Evolutionary conservation across 768 basidiomycete genomes (phyloP).

Genomic region (Macrolepiota fuliginosa): DNA sequence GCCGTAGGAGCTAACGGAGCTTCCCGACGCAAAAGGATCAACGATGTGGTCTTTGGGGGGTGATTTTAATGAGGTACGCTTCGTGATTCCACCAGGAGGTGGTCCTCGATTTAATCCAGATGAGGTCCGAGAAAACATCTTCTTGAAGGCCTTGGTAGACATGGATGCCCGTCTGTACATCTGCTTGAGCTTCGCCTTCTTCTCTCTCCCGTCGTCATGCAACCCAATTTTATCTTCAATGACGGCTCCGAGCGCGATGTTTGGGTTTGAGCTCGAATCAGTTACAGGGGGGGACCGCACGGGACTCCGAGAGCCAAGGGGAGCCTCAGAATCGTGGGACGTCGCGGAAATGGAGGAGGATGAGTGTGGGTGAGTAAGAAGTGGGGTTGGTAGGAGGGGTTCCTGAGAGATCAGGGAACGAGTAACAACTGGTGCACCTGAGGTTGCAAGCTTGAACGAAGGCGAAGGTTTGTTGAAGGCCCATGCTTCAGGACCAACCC

Average conservation of each 20-base stretch:
- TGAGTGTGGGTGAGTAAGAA: neutral
- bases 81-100: neutral
- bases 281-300: neutral
- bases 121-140: neutral
- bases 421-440: neutral
- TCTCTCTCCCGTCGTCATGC: neutral
- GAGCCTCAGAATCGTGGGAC: neutral
- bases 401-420: neutral
- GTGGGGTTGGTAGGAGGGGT: neutral
- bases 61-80: neutral
- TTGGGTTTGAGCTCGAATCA: neutral
- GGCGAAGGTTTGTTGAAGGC: neutral
- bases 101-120: neutral
- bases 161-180: slow-evolving; percentile 5
- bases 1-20: slow-evolving; percentile 1
- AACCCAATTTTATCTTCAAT: neutral
- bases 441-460: neutral
- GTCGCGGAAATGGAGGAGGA: neutral
- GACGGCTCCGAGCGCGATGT: neutral
- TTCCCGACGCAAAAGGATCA: slow-evolving; percentile 7
- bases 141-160: neutral
- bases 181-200: slow-evolving; percentile 1
- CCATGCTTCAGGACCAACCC: slow-evolving; percentile 6
- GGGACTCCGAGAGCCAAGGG: neutral
- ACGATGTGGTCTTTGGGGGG: neutral